Evolutionary conservation across 768 basidiomycete species (phyloP).

Genomic region (Rhodotorula sphaerocarpa): DNA sequence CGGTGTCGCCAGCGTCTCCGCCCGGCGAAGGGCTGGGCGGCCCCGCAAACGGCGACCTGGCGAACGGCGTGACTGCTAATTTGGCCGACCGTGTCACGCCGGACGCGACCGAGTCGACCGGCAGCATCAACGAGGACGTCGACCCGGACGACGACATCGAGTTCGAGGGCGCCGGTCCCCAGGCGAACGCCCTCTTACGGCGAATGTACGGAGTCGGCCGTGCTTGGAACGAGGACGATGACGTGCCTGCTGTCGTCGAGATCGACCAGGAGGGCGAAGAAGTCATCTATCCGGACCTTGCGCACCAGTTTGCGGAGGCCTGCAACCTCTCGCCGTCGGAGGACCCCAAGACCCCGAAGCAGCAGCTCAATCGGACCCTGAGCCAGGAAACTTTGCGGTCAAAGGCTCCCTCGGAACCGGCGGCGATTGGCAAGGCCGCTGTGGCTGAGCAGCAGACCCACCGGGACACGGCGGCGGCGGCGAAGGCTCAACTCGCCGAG

Average conservation of each 20-base stretch:
- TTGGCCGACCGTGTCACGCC: neutral
- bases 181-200: slow-evolving; percentile 18
- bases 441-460: slow-evolving; percentile 1
- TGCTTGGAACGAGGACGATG: slow-evolving; percentile 5
- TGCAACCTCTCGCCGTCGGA: too few species aligned
- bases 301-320: too few species aligned
- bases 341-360: too few species aligned
- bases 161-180: slow-evolving; percentile 30
- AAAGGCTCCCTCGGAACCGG: too few species aligned
- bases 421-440: neutral
- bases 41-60: too few species aligned
- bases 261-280: neutral
- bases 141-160: slow-evolving; percentile 10
- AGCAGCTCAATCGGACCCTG: neutral
- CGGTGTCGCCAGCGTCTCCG: too few species aligned
- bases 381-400: neutral
- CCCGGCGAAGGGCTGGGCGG: too few species aligned
- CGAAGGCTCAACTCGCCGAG: too few species aligned
- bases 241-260: neutral
- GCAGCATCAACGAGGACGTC: neutral
- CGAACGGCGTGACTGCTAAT: too few species aligned
- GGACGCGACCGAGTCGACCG: slow-evolving; percentile 8
- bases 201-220: slow-evolving; percentile 30
- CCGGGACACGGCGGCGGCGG: slow-evolving; percentile 8
- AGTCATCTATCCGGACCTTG: neutral